phyloP scores from a whole-genome alignment of 306 rosid genomes.

The Sechiopsis laciniata region DNA sequence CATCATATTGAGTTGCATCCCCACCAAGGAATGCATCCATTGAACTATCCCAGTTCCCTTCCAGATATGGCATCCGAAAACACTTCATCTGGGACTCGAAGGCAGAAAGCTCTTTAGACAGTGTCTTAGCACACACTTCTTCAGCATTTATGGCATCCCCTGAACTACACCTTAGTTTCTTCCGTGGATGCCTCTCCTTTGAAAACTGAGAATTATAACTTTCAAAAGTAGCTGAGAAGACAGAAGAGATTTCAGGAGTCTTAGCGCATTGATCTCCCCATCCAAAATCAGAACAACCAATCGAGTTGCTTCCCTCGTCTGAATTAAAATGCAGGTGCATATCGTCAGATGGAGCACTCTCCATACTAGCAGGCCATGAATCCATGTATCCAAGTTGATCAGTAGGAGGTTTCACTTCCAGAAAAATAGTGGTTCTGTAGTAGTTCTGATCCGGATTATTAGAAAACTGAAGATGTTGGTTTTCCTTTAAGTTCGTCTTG shows the following conservation, averaged over 20 bases:
- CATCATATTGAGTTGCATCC: constrained; percentile 57
- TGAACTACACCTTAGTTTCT: constrained; percentile 39
- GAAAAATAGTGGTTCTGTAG: constrained; percentile 36
- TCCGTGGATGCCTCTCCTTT: constrained; percentile 41
- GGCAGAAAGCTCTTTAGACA: constrained; percentile 66
- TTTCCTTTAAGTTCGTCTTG: constrained; percentile 35
- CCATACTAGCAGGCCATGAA: constrained; percentile 31
- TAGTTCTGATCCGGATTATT: constrained; percentile 36
- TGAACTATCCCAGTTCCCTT: constrained; percentile 60
- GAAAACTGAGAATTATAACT: constrained; percentile 37
- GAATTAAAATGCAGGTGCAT: constrained; percentile 48
- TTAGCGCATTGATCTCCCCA: constrained; percentile 63
- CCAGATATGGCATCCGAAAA: constrained; percentile 54
- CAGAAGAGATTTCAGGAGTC: constrained; percentile 80
- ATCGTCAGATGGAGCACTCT: constrained; percentile 33
- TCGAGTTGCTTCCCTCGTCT: constrained; percentile 76
- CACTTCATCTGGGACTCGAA: constrained; percentile 66
- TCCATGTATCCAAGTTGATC: constrained; percentile 42
- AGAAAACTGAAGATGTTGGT: constrained; percentile 33
- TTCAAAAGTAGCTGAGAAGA: constrained; percentile 51
- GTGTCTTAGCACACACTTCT: constrained; percentile 38
- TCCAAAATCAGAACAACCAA: constrained; percentile 62
- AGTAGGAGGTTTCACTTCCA: constrained; percentile 63
- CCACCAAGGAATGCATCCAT: constrained; percentile 44
- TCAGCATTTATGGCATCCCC: constrained; percentile 27